Conservation (phyloP, 1,284 basidiomycete genomes). For the Somion occarium region DNA sequence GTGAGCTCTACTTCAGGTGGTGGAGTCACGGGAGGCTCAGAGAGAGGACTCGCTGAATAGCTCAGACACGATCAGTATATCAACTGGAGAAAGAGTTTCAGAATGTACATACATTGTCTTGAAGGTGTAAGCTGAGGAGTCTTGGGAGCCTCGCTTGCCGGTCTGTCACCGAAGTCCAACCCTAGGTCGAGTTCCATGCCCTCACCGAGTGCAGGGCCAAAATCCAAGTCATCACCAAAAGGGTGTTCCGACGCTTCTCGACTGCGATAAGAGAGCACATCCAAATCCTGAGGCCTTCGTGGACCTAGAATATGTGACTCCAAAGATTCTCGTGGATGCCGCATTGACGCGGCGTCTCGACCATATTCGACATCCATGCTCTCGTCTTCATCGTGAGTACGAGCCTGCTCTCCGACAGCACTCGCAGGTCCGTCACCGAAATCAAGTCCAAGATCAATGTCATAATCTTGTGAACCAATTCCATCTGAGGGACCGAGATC, state of each 20-base stretch:
- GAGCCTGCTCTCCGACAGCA: constrained; percentile 18
- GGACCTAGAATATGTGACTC: constrained; percentile 54
- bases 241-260: constrained; percentile 62
- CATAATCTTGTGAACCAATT: constrained; percentile 83
- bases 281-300: constrained; percentile 45
- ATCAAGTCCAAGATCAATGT: constrained; percentile 66
- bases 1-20: constrained; percentile 46
- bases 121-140: constrained; percentile 61
- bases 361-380: constrained; percentile 67
- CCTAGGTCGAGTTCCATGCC: constrained; percentile 63
- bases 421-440: constrained; percentile 55
- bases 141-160: constrained; percentile 34
- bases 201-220: constrained; percentile 43
- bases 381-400: constrained; percentile 36
- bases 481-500: constrained; percentile 75
- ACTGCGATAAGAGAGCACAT: constrained; percentile 56
- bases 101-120: constrained; percentile 55
- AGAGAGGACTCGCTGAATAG: constrained; percentile 63
- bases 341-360: constrained; percentile 57
- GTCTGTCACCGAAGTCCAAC: constrained; percentile 61
- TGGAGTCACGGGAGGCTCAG: constrained; percentile 66
- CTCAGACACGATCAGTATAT: constrained; percentile 6
- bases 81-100: background rate
- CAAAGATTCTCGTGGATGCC: constrained; percentile 49
- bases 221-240: constrained; percentile 57